Percentiles rank a stretch among this genome's conserved stretches.
phyloP scores from a whole-genome alignment of 768 basidiomycete species.

The Russula olivacea region DNA sequence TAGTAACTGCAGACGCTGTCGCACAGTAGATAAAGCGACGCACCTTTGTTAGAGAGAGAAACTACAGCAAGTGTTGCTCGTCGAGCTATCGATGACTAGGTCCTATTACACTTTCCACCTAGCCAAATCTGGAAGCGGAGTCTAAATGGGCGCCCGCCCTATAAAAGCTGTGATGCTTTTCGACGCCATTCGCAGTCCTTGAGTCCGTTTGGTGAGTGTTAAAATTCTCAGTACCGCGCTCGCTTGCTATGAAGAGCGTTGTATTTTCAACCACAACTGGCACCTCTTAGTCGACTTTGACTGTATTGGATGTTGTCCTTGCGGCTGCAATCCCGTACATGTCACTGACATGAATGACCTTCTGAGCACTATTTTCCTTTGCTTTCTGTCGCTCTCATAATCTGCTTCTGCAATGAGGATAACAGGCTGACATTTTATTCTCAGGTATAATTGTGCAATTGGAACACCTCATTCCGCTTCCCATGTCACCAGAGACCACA shows the following conservation, averaged over 20 bases:
- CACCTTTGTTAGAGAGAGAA: slow-evolving; percentile 9
- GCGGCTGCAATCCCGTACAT: slow-evolving; percentile 34
- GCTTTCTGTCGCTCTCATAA: neutral
- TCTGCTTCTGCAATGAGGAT: neutral
- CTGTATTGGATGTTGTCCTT: slow-evolving; percentile 32
- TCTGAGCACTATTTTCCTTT: slow-evolving; percentile 35
- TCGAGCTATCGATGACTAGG: slow-evolving; percentile 6
- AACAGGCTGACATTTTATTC: slow-evolving; percentile 4
- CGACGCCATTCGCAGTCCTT: neutral
- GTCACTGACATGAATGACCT: slow-evolving; percentile 75
- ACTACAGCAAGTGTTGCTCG: neutral
- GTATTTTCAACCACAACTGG: slow-evolving; percentile 65
- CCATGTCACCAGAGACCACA: neutral
- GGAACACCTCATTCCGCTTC: neutral
- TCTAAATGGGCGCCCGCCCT: neutral
- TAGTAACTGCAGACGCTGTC: neutral
- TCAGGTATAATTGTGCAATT: neutral
- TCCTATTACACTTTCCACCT: neutral
- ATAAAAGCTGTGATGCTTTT: neutral
- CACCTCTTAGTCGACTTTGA: slow-evolving; percentile 90
- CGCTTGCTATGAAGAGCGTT: slow-evolving; percentile 69
- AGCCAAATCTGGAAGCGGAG: slow-evolving; percentile 8
- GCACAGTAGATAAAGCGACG: slow-evolving; percentile 2
- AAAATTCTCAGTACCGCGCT: slow-evolving; percentile 8
- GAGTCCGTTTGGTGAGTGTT: slow-evolving; percentile 2